A percentile compares a stretch with the other conserved stretches of the same genome.
phyloP scores from a whole-genome alignment of 352 stramenopile genomes.

The Globisporangium spinosum region DNA sequence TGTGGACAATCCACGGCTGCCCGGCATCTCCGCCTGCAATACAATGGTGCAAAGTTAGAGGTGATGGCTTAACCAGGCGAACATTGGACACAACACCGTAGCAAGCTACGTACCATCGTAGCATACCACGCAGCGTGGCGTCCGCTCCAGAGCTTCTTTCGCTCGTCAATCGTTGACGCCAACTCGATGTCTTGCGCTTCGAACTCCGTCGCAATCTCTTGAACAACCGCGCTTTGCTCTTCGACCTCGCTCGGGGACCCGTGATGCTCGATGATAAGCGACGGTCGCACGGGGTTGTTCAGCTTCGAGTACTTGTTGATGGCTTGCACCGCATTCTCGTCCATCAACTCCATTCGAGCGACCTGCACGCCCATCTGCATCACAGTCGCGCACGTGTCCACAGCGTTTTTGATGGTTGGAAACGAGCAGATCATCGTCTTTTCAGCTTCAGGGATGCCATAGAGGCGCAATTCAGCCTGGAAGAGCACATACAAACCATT shows the following conservation, averaged over 20 bases:
- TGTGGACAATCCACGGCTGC: conserved; percentile 86
- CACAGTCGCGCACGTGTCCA: conserved; percentile 78
- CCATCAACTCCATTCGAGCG: conserved; percentile 87
- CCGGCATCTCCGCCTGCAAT: conserved; percentile 65
- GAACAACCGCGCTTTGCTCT: conserved; percentile 84
- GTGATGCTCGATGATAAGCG: conserved; percentile 94
- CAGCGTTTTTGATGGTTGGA: conserved; percentile 80
- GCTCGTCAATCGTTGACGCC: conserved; percentile 63
- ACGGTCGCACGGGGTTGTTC: conserved; percentile 75
- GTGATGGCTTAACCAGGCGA: not conserved
- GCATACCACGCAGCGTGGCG: conserved; percentile 86
- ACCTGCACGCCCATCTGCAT: conserved; percentile 89
- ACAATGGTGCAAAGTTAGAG: not conserved
- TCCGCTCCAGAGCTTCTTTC: conserved; percentile 81
- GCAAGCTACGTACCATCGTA: conserved; percentile 51
- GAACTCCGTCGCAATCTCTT: conserved; percentile 86
- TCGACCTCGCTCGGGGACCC: conserved; percentile 75
- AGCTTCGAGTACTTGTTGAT: conserved; percentile 89
- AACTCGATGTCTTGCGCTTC: conserved; percentile 79
- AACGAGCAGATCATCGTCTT: conserved; percentile 94
- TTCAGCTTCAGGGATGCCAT: conserved; percentile 88
- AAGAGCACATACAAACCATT: not conserved
- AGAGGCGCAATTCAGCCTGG: conserved; percentile 90
- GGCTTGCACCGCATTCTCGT: conserved; percentile 68
- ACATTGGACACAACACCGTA: not conserved